Conservation (phyloP, 805 yeast species). For the Kluyveromyces wickerhamii region DNA sequence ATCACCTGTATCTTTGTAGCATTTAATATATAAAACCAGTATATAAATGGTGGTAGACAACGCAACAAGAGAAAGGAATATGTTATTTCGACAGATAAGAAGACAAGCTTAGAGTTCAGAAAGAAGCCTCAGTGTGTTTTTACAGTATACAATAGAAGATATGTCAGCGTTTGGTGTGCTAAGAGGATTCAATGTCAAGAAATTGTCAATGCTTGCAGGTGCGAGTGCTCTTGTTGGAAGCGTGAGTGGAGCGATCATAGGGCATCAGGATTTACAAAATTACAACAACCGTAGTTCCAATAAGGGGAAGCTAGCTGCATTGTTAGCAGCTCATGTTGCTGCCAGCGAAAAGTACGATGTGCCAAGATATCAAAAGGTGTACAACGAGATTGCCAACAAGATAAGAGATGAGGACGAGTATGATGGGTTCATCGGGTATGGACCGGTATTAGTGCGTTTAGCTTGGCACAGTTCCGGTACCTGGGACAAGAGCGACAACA, state of each 20-base stretch:
- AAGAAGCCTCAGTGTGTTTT: too few species aligned
- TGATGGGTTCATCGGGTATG: conserved; percentile 62
- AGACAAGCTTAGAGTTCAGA: too few species aligned
- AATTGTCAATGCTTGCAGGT: conserved; percentile 28
- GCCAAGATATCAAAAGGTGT: conserved; percentile 53
- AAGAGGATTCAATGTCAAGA: conserved; percentile 6
- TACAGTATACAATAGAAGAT: background rate
- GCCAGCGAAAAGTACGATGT: conserved; percentile 22
- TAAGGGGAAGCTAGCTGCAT: conserved; percentile 3
- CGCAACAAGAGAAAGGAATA: too few species aligned
- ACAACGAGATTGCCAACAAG: conserved; percentile 62
- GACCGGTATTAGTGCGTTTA: conserved; percentile 70
- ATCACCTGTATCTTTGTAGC: too few species aligned
- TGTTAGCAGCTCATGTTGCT: conserved; percentile 24
- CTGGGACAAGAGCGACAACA: conserved; percentile 46
- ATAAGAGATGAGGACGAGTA: conserved; percentile 48
- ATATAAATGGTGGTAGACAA: too few species aligned
- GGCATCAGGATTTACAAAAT: conserved; percentile 1
- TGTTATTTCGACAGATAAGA: too few species aligned
- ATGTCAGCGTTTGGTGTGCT: conserved; percentile 1
- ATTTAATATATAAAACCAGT: too few species aligned
- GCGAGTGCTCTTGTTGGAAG: conserved; percentile 28
- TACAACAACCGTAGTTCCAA: conserved; percentile 3
- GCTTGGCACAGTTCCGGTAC: conserved; percentile 91
- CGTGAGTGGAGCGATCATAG: background rate